Percentiles rank a stretch among this genome's conserved stretches.
Evolutionary conservation across 148 eudicot species (phyloP).

Genomic region (Camellia sinensis): DNA sequence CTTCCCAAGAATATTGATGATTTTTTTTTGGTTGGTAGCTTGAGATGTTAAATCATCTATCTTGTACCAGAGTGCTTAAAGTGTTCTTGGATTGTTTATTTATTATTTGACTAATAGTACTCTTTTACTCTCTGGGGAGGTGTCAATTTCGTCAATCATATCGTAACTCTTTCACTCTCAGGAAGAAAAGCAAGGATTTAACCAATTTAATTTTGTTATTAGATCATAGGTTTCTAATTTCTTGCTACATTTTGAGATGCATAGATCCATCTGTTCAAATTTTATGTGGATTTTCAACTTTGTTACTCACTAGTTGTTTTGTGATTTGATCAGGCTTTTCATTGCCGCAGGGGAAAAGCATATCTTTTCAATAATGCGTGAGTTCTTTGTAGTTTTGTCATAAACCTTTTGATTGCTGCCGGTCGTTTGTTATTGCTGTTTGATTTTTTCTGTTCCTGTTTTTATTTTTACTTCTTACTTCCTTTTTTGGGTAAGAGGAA

Average conservation of each 20-base stretch:
- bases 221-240: not conserved
- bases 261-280: not conserved
- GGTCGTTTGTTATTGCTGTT: not conserved
- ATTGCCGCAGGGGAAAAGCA: conserved; percentile 81
- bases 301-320: not conserved
- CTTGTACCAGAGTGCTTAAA: not conserved
- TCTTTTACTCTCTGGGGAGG: too few relatives aligned
- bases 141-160: too few relatives aligned
- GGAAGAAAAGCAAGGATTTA: not conserved
- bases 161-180: not conserved
- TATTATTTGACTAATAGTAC: not conserved
- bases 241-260: not conserved
- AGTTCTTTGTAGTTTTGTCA: conserved; percentile 30
- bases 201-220: not conserved
- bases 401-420: not conserved
- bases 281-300: not conserved
- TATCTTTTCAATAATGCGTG: conserved; percentile 75
- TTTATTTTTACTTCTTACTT: not conserved
- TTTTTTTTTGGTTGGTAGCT: not conserved
- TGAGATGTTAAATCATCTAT: not conserved
- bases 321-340: conserved; percentile 54
- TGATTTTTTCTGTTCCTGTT: not conserved
- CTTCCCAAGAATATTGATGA: not conserved
- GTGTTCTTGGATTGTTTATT: not conserved
- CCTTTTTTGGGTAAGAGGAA: not conserved